phyloP scores from a whole-genome alignment of 345 rosid species.

The Eutrema heterophyllum region DNA sequence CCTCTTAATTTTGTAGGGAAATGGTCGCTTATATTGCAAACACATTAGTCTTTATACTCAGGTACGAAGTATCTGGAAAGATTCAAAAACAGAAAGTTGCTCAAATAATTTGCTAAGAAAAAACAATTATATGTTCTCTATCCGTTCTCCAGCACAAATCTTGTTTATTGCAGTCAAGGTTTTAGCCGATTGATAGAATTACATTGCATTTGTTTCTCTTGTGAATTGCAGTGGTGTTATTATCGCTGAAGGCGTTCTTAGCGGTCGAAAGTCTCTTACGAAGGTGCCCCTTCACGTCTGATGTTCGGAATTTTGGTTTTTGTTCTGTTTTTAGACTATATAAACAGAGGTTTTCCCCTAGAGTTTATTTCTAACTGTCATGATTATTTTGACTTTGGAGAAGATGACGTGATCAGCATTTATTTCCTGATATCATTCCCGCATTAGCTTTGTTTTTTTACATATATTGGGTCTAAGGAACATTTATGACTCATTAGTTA shows the following conservation, averaged over 20 bases:
- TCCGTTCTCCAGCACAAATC: not conserved
- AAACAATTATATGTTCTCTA: not conserved
- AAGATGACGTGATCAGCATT: not conserved
- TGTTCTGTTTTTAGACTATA: not conserved
- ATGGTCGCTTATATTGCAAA: constrained; percentile 96
- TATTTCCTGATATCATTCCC: not conserved
- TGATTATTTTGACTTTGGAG: not conserved
- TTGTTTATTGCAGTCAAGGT: not conserved
- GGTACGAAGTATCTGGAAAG: constrained; percentile 41
- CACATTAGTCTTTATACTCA: constrained; percentile 80
- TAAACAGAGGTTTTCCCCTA: not conserved
- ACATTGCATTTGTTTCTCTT: constrained; percentile 14
- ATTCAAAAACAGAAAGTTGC: not conserved
- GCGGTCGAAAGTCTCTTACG: constrained; percentile 34
- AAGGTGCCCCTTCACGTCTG: constrained; percentile 35
- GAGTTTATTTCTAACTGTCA: not conserved
- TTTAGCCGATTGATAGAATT: not conserved
- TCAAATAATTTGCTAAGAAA: not conserved
- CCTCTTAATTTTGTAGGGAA: constrained; percentile 53
- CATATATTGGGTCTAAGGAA: not conserved
- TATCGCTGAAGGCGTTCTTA: constrained; percentile 79
- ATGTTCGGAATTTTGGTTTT: not conserved
- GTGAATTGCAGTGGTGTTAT: constrained; percentile 76
- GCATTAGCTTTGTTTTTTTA: not conserved
- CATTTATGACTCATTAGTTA: not conserved